Conservation (phyloP, 805 yeast species). For the Candida parachauliodes region DNA sequence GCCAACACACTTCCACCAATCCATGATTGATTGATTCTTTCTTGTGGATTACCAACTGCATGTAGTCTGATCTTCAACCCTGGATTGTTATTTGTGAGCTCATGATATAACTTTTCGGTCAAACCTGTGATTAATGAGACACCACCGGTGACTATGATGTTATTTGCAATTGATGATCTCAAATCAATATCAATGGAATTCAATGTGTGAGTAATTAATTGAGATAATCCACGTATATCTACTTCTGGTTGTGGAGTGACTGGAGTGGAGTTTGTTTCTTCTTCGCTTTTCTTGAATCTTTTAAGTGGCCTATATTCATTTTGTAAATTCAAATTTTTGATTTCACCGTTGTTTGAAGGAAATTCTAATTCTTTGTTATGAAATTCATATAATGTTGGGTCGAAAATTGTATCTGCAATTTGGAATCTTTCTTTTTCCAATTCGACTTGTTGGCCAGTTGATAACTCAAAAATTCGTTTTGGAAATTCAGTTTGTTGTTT, state of each 20-base stretch:
- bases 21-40: conserved; percentile 82
- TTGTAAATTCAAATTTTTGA: conserved; percentile 40
- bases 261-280: conserved; percentile 17
- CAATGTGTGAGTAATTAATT: conserved; percentile 53
- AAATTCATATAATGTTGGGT: conserved; percentile 48
- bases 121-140: conserved; percentile 77
- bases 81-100: conserved; percentile 67
- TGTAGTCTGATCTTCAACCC: conserved; percentile 82
- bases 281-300: conserved; percentile 46
- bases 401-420: conserved; percentile 71
- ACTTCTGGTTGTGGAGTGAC: conserved; percentile 25
- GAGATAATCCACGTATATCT: conserved; percentile 50
- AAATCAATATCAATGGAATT: conserved; percentile 72
- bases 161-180: conserved; percentile 82
- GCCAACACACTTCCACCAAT: conserved; percentile 88
- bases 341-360: conserved; percentile 50
- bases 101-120: conserved; percentile 70
- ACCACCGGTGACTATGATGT: conserved; percentile 84
- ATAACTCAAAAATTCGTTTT: conserved; percentile 63
- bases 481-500: conserved; percentile 24
- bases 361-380: conserved; percentile 20
- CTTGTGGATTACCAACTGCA: conserved; percentile 73
- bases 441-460: conserved; percentile 67
- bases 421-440: conserved; percentile 58
- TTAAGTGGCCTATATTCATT: conserved; percentile 74